Conservation (phyloP, 805 yeast genomes). For the Monosporozyma solicola region DNA sequence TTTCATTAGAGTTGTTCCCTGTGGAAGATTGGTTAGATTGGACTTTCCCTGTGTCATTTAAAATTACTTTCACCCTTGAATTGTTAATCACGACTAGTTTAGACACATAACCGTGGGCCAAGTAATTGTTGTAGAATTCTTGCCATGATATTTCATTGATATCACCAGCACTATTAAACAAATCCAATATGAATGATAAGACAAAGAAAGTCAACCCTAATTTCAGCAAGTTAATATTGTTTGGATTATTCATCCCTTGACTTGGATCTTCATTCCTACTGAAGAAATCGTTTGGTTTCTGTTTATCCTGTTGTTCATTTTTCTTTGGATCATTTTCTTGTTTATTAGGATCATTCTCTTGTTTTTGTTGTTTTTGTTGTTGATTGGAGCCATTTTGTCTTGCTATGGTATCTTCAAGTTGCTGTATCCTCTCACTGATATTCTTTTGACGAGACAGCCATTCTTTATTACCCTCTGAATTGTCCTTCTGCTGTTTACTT, state of each 20-base stretch:
- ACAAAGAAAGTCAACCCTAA: conserved; percentile 28
- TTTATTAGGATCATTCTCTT: background rate
- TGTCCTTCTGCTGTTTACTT: conserved; percentile 10
- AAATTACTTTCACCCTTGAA: conserved; percentile 59
- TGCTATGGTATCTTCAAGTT: conserved; percentile 18
- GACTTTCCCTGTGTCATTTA: conserved; percentile 53
- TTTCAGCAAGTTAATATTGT: conserved; percentile 30
- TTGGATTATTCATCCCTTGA: conserved; percentile 7
- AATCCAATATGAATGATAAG: conserved; percentile 25
- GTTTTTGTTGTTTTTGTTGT: conserved; percentile 1
- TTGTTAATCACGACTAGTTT: conserved; percentile 71
- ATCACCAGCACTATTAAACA: conserved; percentile 26
- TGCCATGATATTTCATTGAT: conserved; percentile 74
- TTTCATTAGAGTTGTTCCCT: conserved; percentile 29
- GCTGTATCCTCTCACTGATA: conserved; percentile 19
- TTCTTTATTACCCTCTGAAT: conserved; percentile 3
- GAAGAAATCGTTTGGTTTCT: conserved; percentile 5
- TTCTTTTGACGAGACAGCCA: conserved; percentile 14
- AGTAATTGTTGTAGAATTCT: conserved; percentile 67
- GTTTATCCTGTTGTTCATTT: background rate
- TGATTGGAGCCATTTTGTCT: conserved; percentile 14
- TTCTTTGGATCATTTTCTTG: background rate
- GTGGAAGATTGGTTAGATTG: conserved; percentile 18
- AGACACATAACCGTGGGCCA: conserved; percentile 71
- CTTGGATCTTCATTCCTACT: background rate